Evolutionary conservation across 2,329 filamentous ascomycete genomes (phyloP).

Genomic region (Aspergillus sp.): DNA sequence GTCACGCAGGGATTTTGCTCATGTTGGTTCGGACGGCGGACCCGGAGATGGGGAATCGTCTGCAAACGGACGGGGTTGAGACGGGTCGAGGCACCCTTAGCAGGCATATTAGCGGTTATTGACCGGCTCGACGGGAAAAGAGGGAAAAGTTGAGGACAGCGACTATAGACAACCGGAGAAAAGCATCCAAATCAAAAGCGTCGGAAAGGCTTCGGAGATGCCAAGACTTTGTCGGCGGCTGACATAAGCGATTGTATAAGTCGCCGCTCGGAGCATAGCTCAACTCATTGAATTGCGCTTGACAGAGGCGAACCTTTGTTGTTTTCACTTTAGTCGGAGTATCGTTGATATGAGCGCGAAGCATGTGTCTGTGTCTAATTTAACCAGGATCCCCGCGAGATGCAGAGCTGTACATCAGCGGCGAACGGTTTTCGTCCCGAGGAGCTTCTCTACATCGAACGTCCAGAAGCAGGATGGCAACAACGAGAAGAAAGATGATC

Average conservation of each 20-base stretch:
- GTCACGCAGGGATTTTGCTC: conserved; percentile 59
- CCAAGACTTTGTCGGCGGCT: conserved; percentile 18
- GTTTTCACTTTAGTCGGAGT: no score
- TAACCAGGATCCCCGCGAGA: conserved; percentile 10
- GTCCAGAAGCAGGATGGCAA: conserved; percentile 17
- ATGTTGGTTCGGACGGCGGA: conserved; percentile 57
- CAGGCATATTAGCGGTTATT: conserved; percentile 30
- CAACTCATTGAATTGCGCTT: neutral
- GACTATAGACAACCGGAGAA: conserved; percentile 9
- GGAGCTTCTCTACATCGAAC: conserved; percentile 17
- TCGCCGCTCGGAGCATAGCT: neutral
- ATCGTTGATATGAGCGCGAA: conserved; percentile 15
- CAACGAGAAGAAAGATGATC: conserved; percentile 8
- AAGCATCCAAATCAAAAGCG: conserved; percentile 6
- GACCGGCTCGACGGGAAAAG: neutral
- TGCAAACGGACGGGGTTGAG: conserved; percentile 42
- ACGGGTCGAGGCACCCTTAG: conserved; percentile 38
- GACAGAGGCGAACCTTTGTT: no score
- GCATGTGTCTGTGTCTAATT: conserved; percentile 10
- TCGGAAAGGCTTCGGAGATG: conserved; percentile 14
- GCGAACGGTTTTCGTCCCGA: conserved; percentile 7
- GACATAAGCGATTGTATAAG: conserved; percentile 17
- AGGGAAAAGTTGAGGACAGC: conserved; percentile 1
- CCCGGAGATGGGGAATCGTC: conserved; percentile 50
- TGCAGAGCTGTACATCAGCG: conserved; percentile 5